phyloP scores from a whole-genome alignment of 2,329 filamentous ascomycete genomes.

The Monosporascus ibericus region DNA sequence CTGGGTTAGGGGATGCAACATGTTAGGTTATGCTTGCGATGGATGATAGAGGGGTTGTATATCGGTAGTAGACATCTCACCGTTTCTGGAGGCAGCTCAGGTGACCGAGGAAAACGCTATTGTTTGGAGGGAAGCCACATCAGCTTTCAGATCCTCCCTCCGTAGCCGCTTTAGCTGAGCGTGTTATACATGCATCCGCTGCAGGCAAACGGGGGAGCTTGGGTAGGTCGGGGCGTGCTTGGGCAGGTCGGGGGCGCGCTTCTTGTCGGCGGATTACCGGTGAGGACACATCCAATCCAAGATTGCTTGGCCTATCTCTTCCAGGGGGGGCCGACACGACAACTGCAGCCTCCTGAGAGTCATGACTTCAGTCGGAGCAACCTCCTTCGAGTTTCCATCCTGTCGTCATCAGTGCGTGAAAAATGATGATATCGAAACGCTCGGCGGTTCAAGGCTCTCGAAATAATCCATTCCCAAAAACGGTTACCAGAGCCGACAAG shows the following conservation, averaged over 20 bases:
- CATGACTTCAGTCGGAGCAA: background rate
- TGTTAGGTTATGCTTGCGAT: background rate
- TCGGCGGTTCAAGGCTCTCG: background rate
- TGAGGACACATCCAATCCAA: background rate
- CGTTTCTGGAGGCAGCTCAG: constrained; percentile 10
- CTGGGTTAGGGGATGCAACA: too few relatives aligned
- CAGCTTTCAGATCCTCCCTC: background rate
- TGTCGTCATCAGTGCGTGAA: background rate
- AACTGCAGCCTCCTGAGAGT: background rate
- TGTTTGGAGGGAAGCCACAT: constrained; percentile 2
- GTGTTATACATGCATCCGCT: too few relatives aligned
- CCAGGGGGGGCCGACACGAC: background rate
- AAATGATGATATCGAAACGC: background rate
- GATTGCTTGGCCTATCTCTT: background rate
- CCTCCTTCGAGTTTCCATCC: background rate
- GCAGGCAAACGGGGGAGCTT: too few relatives aligned
- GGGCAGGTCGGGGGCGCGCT: too few relatives aligned
- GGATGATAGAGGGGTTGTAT: background rate
- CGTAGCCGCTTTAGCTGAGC: background rate
- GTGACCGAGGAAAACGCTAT: constrained; percentile 20
- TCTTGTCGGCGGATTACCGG: too few relatives aligned
- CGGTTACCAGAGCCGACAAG: background rate
- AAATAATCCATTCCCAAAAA: background rate
- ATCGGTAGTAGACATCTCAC: too few relatives aligned
- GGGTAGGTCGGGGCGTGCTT: too few relatives aligned